phyloP scores from a whole-genome alignment of 805 yeast species.

The Metschnikowia cerradonensis region DNA sequence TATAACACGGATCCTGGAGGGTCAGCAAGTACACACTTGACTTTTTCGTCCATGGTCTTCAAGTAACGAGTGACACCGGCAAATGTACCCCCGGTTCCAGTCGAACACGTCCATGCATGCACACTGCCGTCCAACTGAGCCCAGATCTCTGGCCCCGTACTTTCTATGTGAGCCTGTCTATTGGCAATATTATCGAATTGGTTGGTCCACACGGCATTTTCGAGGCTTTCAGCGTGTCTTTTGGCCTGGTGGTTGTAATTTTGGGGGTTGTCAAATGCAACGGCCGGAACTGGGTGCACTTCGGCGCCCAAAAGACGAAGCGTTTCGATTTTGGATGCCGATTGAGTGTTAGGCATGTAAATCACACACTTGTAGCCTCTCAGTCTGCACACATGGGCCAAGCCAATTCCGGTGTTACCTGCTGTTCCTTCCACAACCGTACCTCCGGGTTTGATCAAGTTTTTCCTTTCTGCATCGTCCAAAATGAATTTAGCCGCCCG shows the following conservation, averaged over 20 bases:
- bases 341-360: constrained; percentile 89
- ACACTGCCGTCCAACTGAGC: constrained; percentile 73
- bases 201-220: constrained; percentile 88
- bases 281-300: constrained; percentile 86
- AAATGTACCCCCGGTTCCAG: constrained; percentile 92
- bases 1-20: constrained; percentile 91
- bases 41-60: constrained; percentile 58
- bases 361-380: constrained; percentile 81
- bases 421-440: constrained; percentile 93
- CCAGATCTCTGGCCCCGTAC: constrained; percentile 94
- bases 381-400: constrained; percentile 76
- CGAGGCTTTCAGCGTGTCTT: constrained; percentile 71
- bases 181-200: constrained; percentile 89
- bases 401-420: constrained; percentile 93
- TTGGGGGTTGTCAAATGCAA: constrained; percentile 73
- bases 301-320: constrained; percentile 77
- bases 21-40: constrained; percentile 73
- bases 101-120: constrained; percentile 83
- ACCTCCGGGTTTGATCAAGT: constrained; percentile 68
- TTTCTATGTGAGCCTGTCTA: constrained; percentile 81
- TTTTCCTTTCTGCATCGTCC: constrained; percentile 71
- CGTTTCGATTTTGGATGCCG: constrained; percentile 73
- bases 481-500: constrained; percentile 79
- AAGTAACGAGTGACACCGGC: constrained; percentile 81
- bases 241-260: constrained; percentile 86